A percentile compares a stretch with the other conserved stretches of the same genome.
These are phyloP conservation scores for Fusarium sterilihyphosum DNA, from an alignment of 2,329 filamentous ascomycete genomes.

Conservation along the genomic window DNA sequence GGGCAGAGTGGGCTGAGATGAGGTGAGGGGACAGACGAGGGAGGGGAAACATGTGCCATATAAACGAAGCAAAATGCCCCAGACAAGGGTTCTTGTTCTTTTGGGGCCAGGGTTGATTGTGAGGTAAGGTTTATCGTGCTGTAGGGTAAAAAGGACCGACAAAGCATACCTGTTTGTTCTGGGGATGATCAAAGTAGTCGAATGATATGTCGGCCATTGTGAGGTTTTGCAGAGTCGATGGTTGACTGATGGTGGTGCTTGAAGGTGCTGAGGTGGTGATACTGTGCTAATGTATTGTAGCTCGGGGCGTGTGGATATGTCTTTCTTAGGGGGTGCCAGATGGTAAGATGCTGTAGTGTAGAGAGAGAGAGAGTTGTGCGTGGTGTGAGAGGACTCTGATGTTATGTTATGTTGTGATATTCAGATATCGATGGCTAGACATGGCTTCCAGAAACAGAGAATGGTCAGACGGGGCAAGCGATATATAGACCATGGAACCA, in stretches of 20 bases:
- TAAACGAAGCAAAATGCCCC: constrained; percentile 41
- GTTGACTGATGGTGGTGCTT: constrained; percentile 34
- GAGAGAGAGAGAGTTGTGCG: not conserved
- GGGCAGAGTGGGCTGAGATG: constrained; percentile 37
- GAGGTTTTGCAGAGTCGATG: constrained; percentile 21
- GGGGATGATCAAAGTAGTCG: constrained; percentile 43
- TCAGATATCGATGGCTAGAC: constrained; percentile 16
- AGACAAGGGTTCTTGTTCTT: constrained; percentile 29
- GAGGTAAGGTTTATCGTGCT: not conserved
- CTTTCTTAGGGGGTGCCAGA: not conserved
- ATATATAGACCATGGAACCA: constrained; percentile 37
- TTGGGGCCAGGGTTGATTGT: not conserved
- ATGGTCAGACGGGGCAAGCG: constrained; percentile 45
- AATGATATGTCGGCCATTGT: constrained; percentile 44
- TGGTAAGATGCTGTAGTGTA: constrained; percentile 8
- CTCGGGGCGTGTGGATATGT: constrained; percentile 25
- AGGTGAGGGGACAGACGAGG: constrained; percentile 34
- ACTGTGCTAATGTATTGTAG: constrained; percentile 17
- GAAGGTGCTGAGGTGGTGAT: constrained; percentile 10
- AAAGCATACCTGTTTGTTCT: constrained; percentile 43
- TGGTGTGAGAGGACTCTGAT: constrained; percentile 39
- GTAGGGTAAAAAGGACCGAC: constrained; percentile 19
- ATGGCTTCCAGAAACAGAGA: constrained; percentile 32
- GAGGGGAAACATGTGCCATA: constrained; percentile 38
- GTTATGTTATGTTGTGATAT: constrained; percentile 11